Evolutionary conservation across 495 filamentous ascomycete species (phyloP).

Genomic region (Penicillium flavigenum): DNA sequence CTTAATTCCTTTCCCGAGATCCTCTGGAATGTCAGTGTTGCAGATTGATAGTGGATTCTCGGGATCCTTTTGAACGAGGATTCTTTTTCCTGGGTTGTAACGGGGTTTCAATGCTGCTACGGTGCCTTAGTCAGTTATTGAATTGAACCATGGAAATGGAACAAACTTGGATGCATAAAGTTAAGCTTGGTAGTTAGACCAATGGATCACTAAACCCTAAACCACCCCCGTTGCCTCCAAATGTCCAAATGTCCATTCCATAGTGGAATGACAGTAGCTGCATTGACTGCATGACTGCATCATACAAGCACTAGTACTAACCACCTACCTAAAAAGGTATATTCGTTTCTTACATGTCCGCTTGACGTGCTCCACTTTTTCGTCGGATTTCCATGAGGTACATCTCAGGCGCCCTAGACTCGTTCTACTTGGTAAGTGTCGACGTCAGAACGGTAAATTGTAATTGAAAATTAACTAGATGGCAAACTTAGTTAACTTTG

Average conservation of each 20-base stretch:
- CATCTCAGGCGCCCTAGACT: neutral
- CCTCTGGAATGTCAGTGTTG: constrained; percentile 10
- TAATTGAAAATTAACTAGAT: neutral
- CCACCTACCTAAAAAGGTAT: too few relatives aligned
- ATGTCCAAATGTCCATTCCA: too few relatives aligned
- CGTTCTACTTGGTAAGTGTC: neutral
- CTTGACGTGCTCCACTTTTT: constrained; percentile 19
- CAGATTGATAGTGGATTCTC: neutral
- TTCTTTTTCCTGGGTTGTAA: neutral
- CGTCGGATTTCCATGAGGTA: constrained; percentile 13
- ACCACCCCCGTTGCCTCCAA: too few relatives aligned
- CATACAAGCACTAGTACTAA: too few relatives aligned
- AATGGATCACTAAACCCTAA: neutral
- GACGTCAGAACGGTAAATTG: constrained; percentile 11
- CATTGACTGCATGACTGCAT: too few relatives aligned
- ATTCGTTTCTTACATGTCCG: neutral
- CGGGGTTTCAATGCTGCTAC: neutral
- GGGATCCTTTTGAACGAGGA: too few relatives aligned
- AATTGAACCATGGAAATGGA: neutral
- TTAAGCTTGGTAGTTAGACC: constrained; percentile 1
- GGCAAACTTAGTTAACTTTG: constrained; percentile 10
- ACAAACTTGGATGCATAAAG: neutral
- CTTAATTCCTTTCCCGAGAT: constrained; percentile 5
- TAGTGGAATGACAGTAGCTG: too few relatives aligned
- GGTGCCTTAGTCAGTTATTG: neutral